phyloP scores from a whole-genome alignment of 345 rosid genomes.

The Corchorus capsularis region DNA sequence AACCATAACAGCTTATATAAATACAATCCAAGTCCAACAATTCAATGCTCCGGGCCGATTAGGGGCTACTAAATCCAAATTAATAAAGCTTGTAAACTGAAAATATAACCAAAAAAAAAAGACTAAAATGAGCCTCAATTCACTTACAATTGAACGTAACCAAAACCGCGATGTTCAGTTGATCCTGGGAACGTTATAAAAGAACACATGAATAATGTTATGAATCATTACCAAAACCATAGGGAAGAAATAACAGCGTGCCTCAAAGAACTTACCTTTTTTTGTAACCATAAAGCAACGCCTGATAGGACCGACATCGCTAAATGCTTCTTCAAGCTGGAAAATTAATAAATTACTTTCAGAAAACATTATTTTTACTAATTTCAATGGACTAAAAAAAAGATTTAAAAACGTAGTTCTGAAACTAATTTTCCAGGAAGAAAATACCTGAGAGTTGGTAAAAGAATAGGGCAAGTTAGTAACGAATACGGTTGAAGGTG shows the following conservation, averaged over 20 bases:
- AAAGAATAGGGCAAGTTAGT: conserved; percentile 82
- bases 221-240: neutral
- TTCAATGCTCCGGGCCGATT: no score
- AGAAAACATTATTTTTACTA: neutral
- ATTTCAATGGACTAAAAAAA: neutral
- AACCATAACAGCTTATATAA: neutral
- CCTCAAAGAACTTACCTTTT: conserved; percentile 51
- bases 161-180: conserved; percentile 77
- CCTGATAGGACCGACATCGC: conserved; percentile 94
- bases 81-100: conserved; percentile 11
- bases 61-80: neutral
- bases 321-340: conserved; percentile 86
- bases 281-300: conserved; percentile 83
- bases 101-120: neutral
- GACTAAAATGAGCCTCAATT: neutral
- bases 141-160: conserved; percentile 83
- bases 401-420: neutral
- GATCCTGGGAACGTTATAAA: conserved; percentile 52
- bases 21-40: neutral
- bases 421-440: neutral
- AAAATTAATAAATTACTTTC: neutral
- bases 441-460: conserved; percentile 74
- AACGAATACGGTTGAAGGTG: conserved; percentile 74
- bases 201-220: conserved; percentile 12
- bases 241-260: neutral